phyloP scores from a whole-genome alignment of 1,284 basidiomycete species.

The Takashimella tepidaria region DNA sequence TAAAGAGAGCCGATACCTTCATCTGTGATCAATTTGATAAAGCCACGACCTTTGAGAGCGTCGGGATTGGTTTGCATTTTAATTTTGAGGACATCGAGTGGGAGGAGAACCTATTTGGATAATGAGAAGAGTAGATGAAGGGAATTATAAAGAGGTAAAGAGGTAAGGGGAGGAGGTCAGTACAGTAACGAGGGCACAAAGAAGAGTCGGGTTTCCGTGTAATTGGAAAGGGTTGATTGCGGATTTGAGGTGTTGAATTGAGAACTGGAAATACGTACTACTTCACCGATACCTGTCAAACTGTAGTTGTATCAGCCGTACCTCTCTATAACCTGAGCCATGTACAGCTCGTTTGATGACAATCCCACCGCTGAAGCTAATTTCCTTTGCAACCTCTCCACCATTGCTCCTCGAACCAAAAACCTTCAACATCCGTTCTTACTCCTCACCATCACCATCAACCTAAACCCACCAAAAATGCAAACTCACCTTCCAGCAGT shows the following conservation, averaged over 20 bases:
- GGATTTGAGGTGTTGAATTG: too few species aligned
- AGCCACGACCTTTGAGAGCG: constrained; percentile 86
- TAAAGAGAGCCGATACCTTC: constrained; percentile 84
- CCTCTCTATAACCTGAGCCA: neutral
- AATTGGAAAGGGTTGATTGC: too few species aligned
- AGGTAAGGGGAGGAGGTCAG: too few species aligned
- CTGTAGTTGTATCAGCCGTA: constrained; percentile 51
- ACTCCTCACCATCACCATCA: neutral
- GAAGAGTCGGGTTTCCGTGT: too few species aligned
- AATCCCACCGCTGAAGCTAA: neutral
- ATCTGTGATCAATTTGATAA: constrained; percentile 83
- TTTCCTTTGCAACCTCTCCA: too few species aligned
- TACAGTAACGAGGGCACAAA: too few species aligned
- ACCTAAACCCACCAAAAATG: neutral
- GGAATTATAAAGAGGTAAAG: neutral
- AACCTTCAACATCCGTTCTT: neutral
- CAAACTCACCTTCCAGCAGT: constrained; percentile 76
- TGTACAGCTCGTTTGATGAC: neutral
- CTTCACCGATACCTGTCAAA: constrained; percentile 94
- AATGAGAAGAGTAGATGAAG: constrained; percentile 10
- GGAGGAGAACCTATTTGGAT: constrained; percentile 63
- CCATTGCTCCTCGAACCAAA: too few species aligned
- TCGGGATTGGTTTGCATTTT: constrained; percentile 97
- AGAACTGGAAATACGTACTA: constrained; percentile 55
- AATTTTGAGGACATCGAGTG: constrained; percentile 95